Base-by-base conservation (phyloP, 176 grass and related monocot species). In the Oryza officinalis region DNA sequence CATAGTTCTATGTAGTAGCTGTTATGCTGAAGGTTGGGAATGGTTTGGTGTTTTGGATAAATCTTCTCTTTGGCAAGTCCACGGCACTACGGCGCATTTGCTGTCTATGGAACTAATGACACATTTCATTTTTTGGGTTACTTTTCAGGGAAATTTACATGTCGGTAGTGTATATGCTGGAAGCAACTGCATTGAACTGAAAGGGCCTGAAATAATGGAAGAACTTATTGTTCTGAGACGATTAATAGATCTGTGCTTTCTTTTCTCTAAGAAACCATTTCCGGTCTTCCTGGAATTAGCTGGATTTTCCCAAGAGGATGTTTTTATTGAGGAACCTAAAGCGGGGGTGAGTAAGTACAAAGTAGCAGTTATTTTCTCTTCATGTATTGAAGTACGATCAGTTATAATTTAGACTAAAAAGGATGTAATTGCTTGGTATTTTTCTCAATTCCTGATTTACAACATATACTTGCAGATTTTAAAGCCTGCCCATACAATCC, bases 261-360 rank as follows among this genome's bases (percentile, higher is more conserved):
- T 96, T 74, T 99, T 99, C 87, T 96, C 96, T 35, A 99, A 96
- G 86, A 96, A 99, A 80, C 84, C 91, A 35, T 99, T 96, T 59
- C 89, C 80, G 4, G 40, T 99, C 32, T 95, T 99, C 77, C 80
- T 89, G 65, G 87, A 99, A 76, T 83, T 94, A 71, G 89, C 89
- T 70, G 89, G 93, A n/a, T 99, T 88, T 84, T 74, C 85, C 17
- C 87, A 83, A 83, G 83, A 96, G 50, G 89, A 99, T 85, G 93
- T 95, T 88, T 77, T 99, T 64, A 87, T 96, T 75, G 89, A 99
- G 87, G 93, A 94, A 87, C 89, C 89, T 84, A 99, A 96, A 81
- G 89, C 93, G 0, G 91, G 89, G 96, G 96, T 97, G 84, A 87
- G 92, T 89, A 95, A 90, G 80, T 41, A 41, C 38, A 40, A 40